A percentile compares a stretch with the other conserved stretches of the same genome.
These are phyloP conservation scores for Pisolithus tinctorius DNA, from an alignment of 768 basidiomycete genomes.

Conservation along the genomic window DNA sequence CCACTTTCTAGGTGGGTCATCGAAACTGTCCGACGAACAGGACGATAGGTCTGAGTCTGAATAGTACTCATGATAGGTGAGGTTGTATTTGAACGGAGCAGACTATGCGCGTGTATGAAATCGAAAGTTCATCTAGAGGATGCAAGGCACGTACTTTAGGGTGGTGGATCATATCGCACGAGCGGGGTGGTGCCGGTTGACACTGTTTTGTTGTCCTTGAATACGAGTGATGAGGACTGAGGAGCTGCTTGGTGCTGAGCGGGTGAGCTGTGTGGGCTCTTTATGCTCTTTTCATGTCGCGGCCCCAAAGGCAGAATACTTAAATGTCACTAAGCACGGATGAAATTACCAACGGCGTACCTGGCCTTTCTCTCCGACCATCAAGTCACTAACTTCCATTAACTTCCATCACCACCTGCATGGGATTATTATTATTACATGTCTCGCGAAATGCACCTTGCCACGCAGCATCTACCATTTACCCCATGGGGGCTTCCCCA, in stretches of 20 bases:
- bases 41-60: constrained; percentile 21
- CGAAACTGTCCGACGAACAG: constrained; percentile 17
- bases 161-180: background rate
- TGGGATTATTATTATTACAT: too few relatives aligned
- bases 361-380: too few relatives aligned
- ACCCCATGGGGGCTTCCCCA: too few relatives aligned
- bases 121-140: background rate
- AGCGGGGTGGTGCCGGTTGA: background rate
- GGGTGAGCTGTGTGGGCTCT: too few relatives aligned
- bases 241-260: background rate
- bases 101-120: constrained; percentile 1
- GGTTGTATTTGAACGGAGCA: constrained; percentile 3
- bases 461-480: too few relatives aligned
- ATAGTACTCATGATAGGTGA: constrained; percentile 15
- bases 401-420: too few relatives aligned
- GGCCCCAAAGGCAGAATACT: too few relatives aligned
- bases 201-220: background rate
- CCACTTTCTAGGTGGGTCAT: constrained; percentile 16
- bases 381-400: too few relatives aligned
- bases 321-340: too few relatives aligned
- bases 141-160: background rate
- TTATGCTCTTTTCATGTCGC: too few relatives aligned
- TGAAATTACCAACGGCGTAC: too few relatives aligned
- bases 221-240: background rate
- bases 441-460: too few relatives aligned